Percentiles rank a stretch among this genome's conserved stretches.
Evolutionary conservation across 2,329 filamentous ascomycete species (phyloP).

Genomic region (Pseudogymnoascus sp.): DNA sequence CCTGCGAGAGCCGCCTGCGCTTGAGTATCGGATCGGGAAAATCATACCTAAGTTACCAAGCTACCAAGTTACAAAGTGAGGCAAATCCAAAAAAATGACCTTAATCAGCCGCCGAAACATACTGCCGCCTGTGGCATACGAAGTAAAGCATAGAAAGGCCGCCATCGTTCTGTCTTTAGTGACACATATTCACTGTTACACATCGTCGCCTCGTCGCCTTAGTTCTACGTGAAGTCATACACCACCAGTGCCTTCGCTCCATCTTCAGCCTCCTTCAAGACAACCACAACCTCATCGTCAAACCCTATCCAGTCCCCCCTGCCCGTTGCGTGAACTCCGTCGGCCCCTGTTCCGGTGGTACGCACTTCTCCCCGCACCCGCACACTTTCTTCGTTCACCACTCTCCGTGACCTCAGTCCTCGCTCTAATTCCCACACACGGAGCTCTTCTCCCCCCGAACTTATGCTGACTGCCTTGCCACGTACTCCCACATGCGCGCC

Average conservation of each 20-base stretch:
- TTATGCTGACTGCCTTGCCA: conserved; percentile 65
- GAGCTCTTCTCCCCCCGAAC: conserved; percentile 39
- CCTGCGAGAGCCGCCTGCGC: background rate
- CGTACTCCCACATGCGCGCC: conserved; percentile 60
- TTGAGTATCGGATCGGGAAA: background rate
- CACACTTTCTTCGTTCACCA: conserved; percentile 43
- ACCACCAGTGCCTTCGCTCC: conserved; percentile 56
- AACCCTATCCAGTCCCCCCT: conserved; percentile 58
- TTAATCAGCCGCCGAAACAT: background rate
- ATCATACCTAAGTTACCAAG: background rate
- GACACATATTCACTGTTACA: background rate
- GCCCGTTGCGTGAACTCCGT: conserved; percentile 17
- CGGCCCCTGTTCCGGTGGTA: background rate
- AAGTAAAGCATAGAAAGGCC: background rate
- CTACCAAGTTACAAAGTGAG: background rate
- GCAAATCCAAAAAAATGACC: background rate
- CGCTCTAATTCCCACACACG: conserved; percentile 66
- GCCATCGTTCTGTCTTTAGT: background rate
- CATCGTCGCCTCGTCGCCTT: background rate
- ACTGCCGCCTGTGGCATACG: background rate
- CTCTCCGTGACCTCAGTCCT: conserved; percentile 39
- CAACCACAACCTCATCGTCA: conserved; percentile 64
- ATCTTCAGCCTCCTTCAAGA: conserved; percentile 50
- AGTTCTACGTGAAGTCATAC: conserved; percentile 57
- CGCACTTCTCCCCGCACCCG: conserved; percentile 39